A percentile compares a stretch with the other conserved stretches of the same genome.
phyloP scores from a whole-genome alignment of 106 monocot species.

The Acorus calamus region DNA sequence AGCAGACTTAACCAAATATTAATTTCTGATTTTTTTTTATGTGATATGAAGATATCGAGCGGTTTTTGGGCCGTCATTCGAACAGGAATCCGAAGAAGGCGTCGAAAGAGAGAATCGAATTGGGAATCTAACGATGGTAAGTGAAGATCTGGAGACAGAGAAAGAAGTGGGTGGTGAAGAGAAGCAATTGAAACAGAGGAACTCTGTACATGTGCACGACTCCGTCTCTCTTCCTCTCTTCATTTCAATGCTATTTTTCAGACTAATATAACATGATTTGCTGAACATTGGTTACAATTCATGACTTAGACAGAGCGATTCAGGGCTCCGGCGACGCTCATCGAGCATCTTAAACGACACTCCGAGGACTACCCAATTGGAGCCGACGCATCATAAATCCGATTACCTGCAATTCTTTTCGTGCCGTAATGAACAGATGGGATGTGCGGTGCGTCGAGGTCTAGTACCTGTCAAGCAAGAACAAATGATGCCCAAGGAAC shows the following conservation, averaged over 20 bases:
- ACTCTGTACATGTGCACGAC: slow-evolving; percentile 44
- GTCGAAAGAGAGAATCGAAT: slow-evolving; percentile 3
- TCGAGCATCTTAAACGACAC: background rate
- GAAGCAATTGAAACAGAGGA: slow-evolving; percentile 9
- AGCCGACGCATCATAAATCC: slow-evolving; percentile 25
- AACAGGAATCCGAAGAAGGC: slow-evolving; percentile 11
- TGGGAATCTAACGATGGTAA: background rate
- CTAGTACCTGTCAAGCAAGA: slow-evolving; percentile 25
- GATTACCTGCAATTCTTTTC: slow-evolving; percentile 42
- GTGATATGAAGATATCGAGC: slow-evolving; percentile 38
- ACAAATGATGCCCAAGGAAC: slow-evolving; percentile 11
- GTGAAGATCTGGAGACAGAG: slow-evolving; percentile 1
- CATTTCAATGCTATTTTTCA: no score
- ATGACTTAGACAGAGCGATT: slow-evolving; percentile 60
- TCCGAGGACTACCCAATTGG: slow-evolving; percentile 2
- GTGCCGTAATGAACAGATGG: slow-evolving; percentile 26
- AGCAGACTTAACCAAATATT: no score
- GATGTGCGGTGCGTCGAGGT: slow-evolving; percentile 13
- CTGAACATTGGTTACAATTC: slow-evolving; percentile 25
- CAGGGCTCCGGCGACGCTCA: slow-evolving; percentile 15
- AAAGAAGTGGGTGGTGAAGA: slow-evolving; percentile 13
- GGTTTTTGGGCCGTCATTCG: slow-evolving; percentile 33
- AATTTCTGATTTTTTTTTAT: no score
- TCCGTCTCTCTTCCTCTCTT: background rate
- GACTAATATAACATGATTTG: background rate